These are phyloP conservation scores for Elongisporangium anandrum DNA, from an alignment of 352 stramenopile species.

Conservation along the genomic window DNA sequence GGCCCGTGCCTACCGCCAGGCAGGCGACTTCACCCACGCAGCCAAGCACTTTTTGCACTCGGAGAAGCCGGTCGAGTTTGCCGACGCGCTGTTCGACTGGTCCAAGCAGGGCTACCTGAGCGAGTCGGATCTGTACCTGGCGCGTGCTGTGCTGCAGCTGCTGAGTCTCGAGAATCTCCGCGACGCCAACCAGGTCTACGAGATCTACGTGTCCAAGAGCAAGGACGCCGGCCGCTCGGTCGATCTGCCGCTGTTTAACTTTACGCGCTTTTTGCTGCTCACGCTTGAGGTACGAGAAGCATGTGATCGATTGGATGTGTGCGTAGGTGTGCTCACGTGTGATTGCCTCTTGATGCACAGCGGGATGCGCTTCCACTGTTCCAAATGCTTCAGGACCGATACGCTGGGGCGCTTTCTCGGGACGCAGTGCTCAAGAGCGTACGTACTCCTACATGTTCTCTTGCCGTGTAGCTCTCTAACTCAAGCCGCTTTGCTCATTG, in stretches of 20 bases:
- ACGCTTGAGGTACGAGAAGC: slow-evolving; percentile 63
- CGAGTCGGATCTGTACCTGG: slow-evolving; percentile 78
- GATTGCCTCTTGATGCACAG: slow-evolving; percentile 22
- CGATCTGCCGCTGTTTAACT: slow-evolving; percentile 81
- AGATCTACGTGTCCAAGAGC: slow-evolving; percentile 53
- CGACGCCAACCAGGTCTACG: slow-evolving; percentile 78
- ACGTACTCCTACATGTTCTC: slow-evolving; percentile 16
- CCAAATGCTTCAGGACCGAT: slow-evolving; percentile 84
- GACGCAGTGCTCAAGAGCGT: slow-evolving; percentile 76
- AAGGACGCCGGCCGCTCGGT: slow-evolving; percentile 31
- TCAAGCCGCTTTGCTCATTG: not conserved
- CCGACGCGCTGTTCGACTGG: slow-evolving; percentile 70
- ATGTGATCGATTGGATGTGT: not conserved
- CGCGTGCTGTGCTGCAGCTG: slow-evolving; percentile 73
- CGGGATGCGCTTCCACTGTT: slow-evolving; percentile 82
- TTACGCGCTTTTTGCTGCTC: slow-evolving; percentile 76
- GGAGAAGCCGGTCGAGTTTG: slow-evolving; percentile 66
- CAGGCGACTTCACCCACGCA: slow-evolving; percentile 57
- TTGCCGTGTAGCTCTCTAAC: not conserved
- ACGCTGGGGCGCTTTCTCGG: slow-evolving; percentile 63
- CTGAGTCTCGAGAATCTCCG: slow-evolving; percentile 83
- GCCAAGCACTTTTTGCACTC: slow-evolving; percentile 80
- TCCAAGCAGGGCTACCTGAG: slow-evolving; percentile 69
- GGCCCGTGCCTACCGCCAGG: slow-evolving; percentile 39
- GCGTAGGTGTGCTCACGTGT: not conserved